Evolutionary conservation across 805 yeast genomes (phyloP), one percentile per base, ranked within the genome.

Genomic region (Schwanniomyces occidentalis): DNA sequence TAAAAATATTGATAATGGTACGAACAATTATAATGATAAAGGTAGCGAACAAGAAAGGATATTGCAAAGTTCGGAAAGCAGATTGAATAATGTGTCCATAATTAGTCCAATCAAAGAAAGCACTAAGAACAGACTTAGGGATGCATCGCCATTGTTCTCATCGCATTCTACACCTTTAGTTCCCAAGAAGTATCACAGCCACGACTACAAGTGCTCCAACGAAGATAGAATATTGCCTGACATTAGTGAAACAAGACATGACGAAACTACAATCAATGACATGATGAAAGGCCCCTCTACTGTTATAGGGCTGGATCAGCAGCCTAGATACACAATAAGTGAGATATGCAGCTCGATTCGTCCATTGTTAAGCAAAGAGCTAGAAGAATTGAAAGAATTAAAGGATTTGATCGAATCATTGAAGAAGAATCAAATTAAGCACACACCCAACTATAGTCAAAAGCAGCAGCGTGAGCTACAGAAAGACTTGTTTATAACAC

Each of bases 81-180:
- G n/a, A n/a, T n/a, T n/a, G n/a, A n/a, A n/a, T n/a, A 8, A 9
- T 9, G 9, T 20, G 22, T 20, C 22, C 22, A 20, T 20, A 9
- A 20, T 6, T 17, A 12, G 5, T 5, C 3, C 22, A 14, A 16
- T 16, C 16, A 3, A 16, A 10, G 17, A 23, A 16, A 13, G 24
- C 17, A 16, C 17, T 9, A 29, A 26, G 7, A 35, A 28, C 12
- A 32, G 38, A 12, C 24, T 38, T 15, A 30, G 41, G 20, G 40
- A 38, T 26, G 38, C 19, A 17, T 27, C 30, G 6, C 30, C 30
- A 8, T n/a, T 8, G 35, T 40, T 51, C 16, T 49, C 56, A 20
- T 52, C 58, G 3, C 60, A 56, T 32, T 54, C 60, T 2, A 56
- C 61, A 1, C 61, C 61, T 2, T 35, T 52, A 20, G 29, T 33